Evolutionary conservation across 176 grass and related monocot genomes (phyloP).

Genomic region (Areca catechu): DNA sequence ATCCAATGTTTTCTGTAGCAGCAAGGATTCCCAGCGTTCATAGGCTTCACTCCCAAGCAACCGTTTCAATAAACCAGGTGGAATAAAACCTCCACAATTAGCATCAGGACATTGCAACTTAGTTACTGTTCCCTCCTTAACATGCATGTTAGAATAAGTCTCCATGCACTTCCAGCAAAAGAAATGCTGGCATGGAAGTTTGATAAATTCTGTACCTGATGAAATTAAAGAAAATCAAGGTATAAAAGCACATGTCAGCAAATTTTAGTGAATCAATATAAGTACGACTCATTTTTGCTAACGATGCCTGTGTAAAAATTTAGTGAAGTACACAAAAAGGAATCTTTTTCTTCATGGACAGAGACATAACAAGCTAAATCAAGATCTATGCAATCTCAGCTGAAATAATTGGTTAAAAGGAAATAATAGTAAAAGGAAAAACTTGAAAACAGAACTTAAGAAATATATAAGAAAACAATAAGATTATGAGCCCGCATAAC

Average conservation of each 20-base stretch:
- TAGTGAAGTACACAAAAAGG: too few relatives aligned
- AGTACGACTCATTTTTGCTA: too few relatives aligned
- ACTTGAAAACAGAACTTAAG: too few relatives aligned
- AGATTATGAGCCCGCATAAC: too few relatives aligned
- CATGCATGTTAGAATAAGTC: slow-evolving; percentile 63
- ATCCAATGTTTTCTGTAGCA: slow-evolving; percentile 67
- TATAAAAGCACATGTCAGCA: neutral
- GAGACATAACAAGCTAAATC: too few relatives aligned
- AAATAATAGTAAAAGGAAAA: too few relatives aligned
- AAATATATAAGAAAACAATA: too few relatives aligned
- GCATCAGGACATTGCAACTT: slow-evolving; percentile 61
- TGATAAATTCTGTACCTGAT: slow-evolving; percentile 57
- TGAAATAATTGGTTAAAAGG: too few relatives aligned
- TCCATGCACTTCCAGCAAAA: slow-evolving; percentile 76
- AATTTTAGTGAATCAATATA: too few relatives aligned
- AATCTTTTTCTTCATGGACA: too few relatives aligned
- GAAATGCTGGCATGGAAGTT: slow-evolving; percentile 72
- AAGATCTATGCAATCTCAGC: too few relatives aligned
- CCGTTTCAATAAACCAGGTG: slow-evolving; percentile 59
- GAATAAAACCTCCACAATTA: slow-evolving; percentile 47
- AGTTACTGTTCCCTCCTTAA: slow-evolving; percentile 58
- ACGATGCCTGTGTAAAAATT: too few relatives aligned
- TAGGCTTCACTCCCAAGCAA: slow-evolving; percentile 50
- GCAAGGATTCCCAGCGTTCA: slow-evolving; percentile 61
- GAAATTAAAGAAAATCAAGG: slow-evolving; percentile 11